These are phyloP conservation scores for Didymella segeticola DNA, from an alignment of 2,329 filamentous ascomycete genomes.

Conservation along the genomic window DNA sequence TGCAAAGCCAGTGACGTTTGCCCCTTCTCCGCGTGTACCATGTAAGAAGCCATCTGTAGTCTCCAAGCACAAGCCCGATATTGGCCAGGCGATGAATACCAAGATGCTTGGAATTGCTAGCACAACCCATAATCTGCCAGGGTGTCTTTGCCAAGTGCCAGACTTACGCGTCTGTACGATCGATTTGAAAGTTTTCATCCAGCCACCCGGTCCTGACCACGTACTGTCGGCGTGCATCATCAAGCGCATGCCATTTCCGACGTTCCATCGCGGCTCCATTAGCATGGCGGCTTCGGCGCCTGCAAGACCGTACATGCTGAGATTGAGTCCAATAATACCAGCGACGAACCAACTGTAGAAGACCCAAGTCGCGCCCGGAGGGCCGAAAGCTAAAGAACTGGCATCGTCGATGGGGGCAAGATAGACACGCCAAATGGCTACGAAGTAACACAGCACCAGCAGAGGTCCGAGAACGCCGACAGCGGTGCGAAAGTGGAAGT, in stretches of 20 bases:
- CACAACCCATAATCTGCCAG: not conserved
- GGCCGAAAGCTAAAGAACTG: slow-evolving; percentile 1
- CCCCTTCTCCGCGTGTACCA: not conserved
- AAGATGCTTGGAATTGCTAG: not conserved
- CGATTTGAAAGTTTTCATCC: slow-evolving; percentile 19
- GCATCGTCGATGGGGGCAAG: slow-evolving; percentile 2
- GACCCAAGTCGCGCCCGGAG: slow-evolving; percentile 14
- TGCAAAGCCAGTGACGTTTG: not conserved
- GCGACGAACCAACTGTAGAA: slow-evolving; percentile 20
- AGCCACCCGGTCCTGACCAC: slow-evolving; percentile 18
- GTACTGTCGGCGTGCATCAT: slow-evolving; percentile 21
- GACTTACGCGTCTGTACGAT: not conserved
- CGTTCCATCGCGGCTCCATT: slow-evolving; percentile 17
- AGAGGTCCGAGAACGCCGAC: slow-evolving; percentile 15
- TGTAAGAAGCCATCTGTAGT: not conserved
- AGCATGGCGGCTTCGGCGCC: slow-evolving; percentile 19
- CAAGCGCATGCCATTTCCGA: slow-evolving; percentile 12
- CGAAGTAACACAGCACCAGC: slow-evolving; percentile 8
- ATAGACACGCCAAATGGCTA: slow-evolving; percentile 16
- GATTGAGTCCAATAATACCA: slow-evolving; percentile 15
- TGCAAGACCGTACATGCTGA: slow-evolving; percentile 16
- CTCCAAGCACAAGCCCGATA: not conserved
- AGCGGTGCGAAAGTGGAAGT: slow-evolving; percentile 10
- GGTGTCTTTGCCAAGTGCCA: not conserved
- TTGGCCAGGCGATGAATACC: not conserved